Conservation (phyloP, 2,329 filamentous ascomycete genomes). For the Aquanectria penicillioides region DNA sequence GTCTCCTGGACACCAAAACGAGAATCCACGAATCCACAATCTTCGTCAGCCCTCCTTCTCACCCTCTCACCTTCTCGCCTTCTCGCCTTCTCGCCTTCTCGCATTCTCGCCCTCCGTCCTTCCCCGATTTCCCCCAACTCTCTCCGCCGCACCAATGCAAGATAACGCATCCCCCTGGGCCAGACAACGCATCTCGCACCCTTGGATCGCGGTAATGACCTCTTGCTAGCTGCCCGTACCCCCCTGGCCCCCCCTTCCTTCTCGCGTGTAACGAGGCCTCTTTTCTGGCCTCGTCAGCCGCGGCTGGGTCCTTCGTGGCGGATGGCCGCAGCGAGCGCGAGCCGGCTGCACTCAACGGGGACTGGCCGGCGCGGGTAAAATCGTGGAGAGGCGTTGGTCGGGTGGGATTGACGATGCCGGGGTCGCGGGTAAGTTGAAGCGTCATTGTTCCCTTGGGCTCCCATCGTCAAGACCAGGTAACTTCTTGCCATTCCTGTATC, state of each 20-base stretch:
- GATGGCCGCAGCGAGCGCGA: constrained; percentile 2
- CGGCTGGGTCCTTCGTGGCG: constrained; percentile 12
- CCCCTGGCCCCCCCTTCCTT: neutral
- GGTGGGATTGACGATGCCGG: neutral
- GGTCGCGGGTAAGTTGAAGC: constrained; percentile 2
- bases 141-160: constrained; percentile 26
- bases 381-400: neutral
- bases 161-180: constrained; percentile 33
- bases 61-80: neutral
- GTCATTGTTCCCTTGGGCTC: no score
- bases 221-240: neutral
- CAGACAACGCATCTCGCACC: constrained; percentile 7
- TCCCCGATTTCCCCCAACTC: constrained; percentile 18
- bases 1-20: no score
- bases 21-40: no score
- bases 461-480: no score
- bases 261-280: constrained; percentile 34
- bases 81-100: neutral
- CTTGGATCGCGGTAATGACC: constrained; percentile 21
- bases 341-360: neutral
- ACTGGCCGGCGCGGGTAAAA: neutral
- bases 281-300: constrained; percentile 25
- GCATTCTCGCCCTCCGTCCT: constrained; percentile 10
- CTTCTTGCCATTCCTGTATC: no score
- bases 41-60: no score